These are phyloP conservation scores for Epipyxis sp. DNA, from an alignment of 108 stramenopile species.

Conservation along the genomic window DNA sequence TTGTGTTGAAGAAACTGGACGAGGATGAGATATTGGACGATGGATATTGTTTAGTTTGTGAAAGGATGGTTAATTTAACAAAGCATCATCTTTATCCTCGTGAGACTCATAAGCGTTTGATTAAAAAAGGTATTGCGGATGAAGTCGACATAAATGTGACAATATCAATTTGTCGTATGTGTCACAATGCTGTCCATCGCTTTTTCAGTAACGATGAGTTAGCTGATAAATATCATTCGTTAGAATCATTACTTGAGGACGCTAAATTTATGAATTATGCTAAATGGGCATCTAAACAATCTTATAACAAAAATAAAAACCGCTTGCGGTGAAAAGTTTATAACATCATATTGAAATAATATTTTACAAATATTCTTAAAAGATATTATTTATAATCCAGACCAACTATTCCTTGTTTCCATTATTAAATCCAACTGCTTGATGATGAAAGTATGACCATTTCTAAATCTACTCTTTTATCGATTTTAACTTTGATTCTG, in stretches of 20 bases:
- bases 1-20: neutral
- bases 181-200: constrained; percentile 6
- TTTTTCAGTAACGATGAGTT: constrained; percentile 8
- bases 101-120: neutral
- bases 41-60: neutral
- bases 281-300: constrained; percentile 14
- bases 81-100: constrained; percentile 7
- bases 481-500: too few species aligned
- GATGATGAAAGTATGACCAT: too few species aligned
- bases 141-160: neutral
- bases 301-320: too few species aligned
- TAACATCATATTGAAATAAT: too few species aligned
- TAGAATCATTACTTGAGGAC: neutral
- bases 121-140: neutral
- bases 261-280: neutral
- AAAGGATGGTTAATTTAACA: neutral
- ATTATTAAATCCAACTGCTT: too few species aligned
- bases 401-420: too few species aligned
- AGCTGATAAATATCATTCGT: neutral
- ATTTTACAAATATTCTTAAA: too few species aligned
- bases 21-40: neutral
- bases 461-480: too few species aligned
- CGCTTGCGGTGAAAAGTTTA: too few species aligned
- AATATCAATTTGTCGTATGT: constrained; percentile 4
- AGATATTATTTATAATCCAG: too few species aligned